Base-by-base conservation (phyloP, 2,329 filamentous ascomycete genomes). In the Trichoderma asperellum region DNA sequence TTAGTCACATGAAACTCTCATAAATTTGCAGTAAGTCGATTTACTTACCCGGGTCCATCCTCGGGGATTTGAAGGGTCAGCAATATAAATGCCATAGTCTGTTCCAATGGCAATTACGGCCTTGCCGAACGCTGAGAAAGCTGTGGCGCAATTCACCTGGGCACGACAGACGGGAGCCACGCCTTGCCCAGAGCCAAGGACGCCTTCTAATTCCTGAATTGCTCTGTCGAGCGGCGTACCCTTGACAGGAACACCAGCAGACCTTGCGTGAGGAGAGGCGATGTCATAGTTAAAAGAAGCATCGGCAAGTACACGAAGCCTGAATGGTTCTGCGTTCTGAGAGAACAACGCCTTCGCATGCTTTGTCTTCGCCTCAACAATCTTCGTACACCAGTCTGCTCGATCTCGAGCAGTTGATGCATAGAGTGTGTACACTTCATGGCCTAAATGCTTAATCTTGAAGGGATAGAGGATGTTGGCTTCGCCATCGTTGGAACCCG, bases 281-380 rank as follows among this genome's bases (percentile, higher is more conserved):
- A 83, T 81, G 73, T 96, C 93, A 75, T 94, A 94, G 12, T 91
- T 90, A 79, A 99, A 99, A 0, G 94, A 92, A 55, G 92, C 91
- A 77, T 99, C 96, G 0, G 96, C 94, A 77, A 99, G 90, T 10
- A 99, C 94, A 27, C 93, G 90, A 8, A 99, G 83, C 62, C 93
- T 88, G 86, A 99, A 99, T 0, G 96, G 96, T 79, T 99, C 96
- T 0, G 96, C 95, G 77, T 98, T 97, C 76, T 99, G 96, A 4
- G 92, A 89, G 79, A 92, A 92, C 5, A 98, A 83, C 3, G 94
- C 92, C 63, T 93, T 91, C 27, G 96, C 96, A 78, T 99, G 94
- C 70, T 91, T 90, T 7, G 94, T 97, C 83, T 99, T 99, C 37
- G 96, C 96, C 79, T 97, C 92, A 57, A 96, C 91, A 74, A 99